Evolutionary conservation across 1,284 basidiomycete genomes (phyloP), one percentile per base, ranked within the genome.

Genomic region (Sanghuangporus sanghuang): DNA sequence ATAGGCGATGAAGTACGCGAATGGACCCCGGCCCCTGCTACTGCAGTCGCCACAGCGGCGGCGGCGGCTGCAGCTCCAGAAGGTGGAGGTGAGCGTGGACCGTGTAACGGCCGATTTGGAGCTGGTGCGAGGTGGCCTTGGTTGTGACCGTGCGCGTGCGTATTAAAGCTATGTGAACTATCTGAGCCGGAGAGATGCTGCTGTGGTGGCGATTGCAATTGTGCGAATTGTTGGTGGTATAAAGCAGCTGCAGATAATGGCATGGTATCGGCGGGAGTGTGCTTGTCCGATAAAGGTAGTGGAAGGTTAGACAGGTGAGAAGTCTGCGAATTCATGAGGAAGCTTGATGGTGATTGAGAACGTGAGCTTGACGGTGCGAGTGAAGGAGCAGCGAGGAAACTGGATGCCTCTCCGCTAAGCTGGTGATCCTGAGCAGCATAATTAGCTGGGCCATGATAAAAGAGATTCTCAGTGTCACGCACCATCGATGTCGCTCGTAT

Each of bases 41-140:
- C 58, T 55, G 64, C 64, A 35, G 73, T 73, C 52, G 82, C 81
- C 2, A 79, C 79, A n/a, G 79, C 80, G 12, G 83, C 82, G 14
- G 81, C 81, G 49, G 84, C 80, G 16, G 87, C 85, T 14, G 79
- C 77, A 12, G 74, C 62, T 23, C 73, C 57, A 67, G 12, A 72
- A 62, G 67, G 79, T 2, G 78, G 78, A 5, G 85, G 87, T 0
- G 80, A 82, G 18, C 88, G 86, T 38, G 89, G 89, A 0, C 89
- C 89, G 62, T 87, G 79, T 1, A 86, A 86, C 1, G 83, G 83
- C 14, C 82, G 80, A 32, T 85, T 87, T 2, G 89, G 87, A 2
- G 86, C 85, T 0, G 82, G 85, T 6, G 53, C 36, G 27, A 89
- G 78, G 74, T 44, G 76, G 76, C 9, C 69, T 67, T 11, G 73